These are phyloP conservation scores for Naganishia sp. DNA, from an alignment of 1,284 basidiomycete genomes.

Conservation along the genomic window DNA sequence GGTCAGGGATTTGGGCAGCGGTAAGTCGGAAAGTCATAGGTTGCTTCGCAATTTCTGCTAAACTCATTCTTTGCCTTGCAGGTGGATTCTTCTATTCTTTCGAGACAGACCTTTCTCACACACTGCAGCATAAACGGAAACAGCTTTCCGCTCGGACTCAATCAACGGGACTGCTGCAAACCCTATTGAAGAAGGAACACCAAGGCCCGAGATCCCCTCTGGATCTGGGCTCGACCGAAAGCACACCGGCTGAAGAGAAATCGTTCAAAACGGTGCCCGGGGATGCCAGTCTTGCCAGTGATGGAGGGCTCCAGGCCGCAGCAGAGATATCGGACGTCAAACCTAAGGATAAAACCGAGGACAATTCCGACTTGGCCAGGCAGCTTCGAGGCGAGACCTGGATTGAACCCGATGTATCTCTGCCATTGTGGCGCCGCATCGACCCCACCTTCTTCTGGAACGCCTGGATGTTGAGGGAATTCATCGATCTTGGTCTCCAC, in stretches of 20 bases:
- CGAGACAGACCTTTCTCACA: constrained; percentile 58
- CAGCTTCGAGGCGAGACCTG: constrained; percentile 40
- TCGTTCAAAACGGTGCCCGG: not conserved
- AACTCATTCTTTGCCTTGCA: constrained; percentile 29
- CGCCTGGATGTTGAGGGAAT: constrained; percentile 51
- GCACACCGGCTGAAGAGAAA: constrained; percentile 9
- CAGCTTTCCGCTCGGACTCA: constrained; percentile 39
- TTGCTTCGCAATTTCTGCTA: not conserved
- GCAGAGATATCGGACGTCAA: constrained; percentile 26
- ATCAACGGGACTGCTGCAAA: constrained; percentile 26
- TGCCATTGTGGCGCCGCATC: constrained; percentile 57
- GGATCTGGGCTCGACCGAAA: constrained; percentile 13
- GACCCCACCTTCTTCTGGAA: constrained; percentile 61
- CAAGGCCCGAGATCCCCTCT: constrained; percentile 13
- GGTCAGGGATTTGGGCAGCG: constrained; percentile 44
- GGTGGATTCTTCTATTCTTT: constrained; percentile 56
- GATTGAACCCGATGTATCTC: constrained; percentile 54
- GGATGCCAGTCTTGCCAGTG: not conserved
- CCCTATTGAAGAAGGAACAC: constrained; percentile 31
- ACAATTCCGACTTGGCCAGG: constrained; percentile 15
- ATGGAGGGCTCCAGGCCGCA: constrained; percentile 25
- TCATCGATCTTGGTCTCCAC: constrained; percentile 60
- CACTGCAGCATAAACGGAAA: constrained; percentile 55
- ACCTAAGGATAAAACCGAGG: not conserved
- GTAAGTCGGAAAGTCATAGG: constrained; percentile 15